phyloP scores from a whole-genome alignment of 371 early-diverging fungal species.

The Paraphysoderma sedebokerense region DNA sequence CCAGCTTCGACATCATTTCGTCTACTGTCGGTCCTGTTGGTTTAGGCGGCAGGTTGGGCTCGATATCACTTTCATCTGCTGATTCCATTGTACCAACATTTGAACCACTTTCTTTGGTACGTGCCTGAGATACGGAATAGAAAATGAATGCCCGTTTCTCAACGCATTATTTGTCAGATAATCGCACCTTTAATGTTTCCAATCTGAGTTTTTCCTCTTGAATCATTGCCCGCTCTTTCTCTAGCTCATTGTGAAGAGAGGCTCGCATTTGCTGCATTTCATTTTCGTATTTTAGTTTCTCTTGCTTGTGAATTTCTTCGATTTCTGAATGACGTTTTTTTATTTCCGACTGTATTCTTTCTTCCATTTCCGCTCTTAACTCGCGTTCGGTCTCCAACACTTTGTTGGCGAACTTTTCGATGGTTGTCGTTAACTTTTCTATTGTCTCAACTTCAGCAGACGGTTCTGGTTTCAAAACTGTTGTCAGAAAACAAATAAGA shows the following conservation, averaged over 20 bases:
- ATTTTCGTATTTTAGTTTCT: slow-evolving; percentile 11
- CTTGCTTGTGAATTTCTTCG: slow-evolving; percentile 11
- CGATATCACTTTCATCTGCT: too few relatives aligned
- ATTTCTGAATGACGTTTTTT: slow-evolving; percentile 4
- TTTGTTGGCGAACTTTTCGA: slow-evolving; percentile 10
- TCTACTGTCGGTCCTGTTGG: neutral
- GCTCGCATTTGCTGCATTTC: slow-evolving; percentile 8
- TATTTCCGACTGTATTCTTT: slow-evolving; percentile 7
- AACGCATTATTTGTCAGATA: too few relatives aligned
- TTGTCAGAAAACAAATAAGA: neutral
- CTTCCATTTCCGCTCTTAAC: slow-evolving; percentile 14
- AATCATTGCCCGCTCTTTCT: neutral
- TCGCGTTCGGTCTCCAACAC: slow-evolving; percentile 12
- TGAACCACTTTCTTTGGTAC: too few relatives aligned
- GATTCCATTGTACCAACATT: too few relatives aligned
- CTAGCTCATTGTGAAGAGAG: neutral
- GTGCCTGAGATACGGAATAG: too few relatives aligned
- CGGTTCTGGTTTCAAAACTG: neutral
- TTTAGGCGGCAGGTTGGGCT: too few relatives aligned
- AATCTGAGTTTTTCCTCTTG: neutral
- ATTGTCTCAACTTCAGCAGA: slow-evolving; percentile 3
- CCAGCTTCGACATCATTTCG: neutral
- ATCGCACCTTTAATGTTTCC: too few relatives aligned
- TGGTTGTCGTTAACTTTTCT: slow-evolving; percentile 10
- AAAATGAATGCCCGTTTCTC: too few relatives aligned